A percentile compares a stretch with the other conserved stretches of the same genome.
phyloP scores from a whole-genome alignment of 2,329 filamentous ascomycete genomes.

The Fusarium burgessii region DNA sequence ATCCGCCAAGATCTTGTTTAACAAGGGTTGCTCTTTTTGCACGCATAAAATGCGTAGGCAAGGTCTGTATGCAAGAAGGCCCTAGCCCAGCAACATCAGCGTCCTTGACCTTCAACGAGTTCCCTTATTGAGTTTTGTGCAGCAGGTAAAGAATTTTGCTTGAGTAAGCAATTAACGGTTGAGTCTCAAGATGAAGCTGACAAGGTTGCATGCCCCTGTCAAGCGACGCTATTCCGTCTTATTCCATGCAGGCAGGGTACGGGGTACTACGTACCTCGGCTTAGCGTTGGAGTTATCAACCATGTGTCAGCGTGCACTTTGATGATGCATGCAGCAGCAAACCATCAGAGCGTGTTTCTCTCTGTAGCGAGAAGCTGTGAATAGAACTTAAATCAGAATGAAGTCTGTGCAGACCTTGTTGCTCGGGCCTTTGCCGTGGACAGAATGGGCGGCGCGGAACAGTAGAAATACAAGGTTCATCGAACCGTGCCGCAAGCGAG shows the following conservation, averaged over 20 bases:
- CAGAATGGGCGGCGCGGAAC: background rate
- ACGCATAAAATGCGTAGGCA: conserved; percentile 2
- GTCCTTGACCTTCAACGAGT: background rate
- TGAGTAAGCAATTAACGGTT: conserved; percentile 18
- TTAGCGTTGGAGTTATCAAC: background rate
- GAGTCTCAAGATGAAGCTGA: conserved; percentile 18
- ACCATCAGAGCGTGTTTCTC: background rate
- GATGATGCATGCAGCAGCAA: conserved; percentile 6
- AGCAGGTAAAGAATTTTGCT: conserved; percentile 14
- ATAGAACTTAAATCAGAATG: background rate
- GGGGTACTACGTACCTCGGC: conserved; percentile 16
- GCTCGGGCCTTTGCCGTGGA: background rate
- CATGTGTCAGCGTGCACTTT: conserved; percentile 21
- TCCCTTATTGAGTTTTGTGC: conserved; percentile 11
- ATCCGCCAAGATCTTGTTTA: background rate
- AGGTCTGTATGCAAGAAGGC: background rate
- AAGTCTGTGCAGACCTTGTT: background rate
- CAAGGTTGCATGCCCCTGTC: conserved; percentile 32
- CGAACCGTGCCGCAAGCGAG: conserved; percentile 30
- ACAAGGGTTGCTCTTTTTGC: background rate
- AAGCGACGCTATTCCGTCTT: conserved; percentile 14
- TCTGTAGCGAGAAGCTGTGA: background rate
- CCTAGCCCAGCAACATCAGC: background rate
- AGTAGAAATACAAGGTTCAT: conserved; percentile 17
- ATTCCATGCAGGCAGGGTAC: conserved; percentile 1